Evolutionary conservation across 805 yeast species (phyloP), one percentile per base, ranked within the genome.

Genomic region (Ogataea zsoltii): DNA sequence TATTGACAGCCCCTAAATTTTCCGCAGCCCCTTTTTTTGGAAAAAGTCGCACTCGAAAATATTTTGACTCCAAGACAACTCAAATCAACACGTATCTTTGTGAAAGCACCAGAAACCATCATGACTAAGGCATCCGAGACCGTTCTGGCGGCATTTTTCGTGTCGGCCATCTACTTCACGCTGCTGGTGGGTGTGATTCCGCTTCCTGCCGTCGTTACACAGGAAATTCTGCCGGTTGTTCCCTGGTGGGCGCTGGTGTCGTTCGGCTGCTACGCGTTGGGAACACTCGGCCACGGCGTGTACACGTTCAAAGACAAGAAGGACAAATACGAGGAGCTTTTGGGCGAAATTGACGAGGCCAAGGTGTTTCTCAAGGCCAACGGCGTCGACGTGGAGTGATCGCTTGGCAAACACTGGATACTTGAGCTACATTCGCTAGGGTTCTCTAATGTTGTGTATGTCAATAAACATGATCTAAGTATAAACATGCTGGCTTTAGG

Each of bases 61-160:
- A 29, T 30, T 28, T 16, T 32, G 7, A 33, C 10, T 21, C n/a
- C 25, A 21, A 21, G 25, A 21, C 25, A 21, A 21, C 9, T 21
- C 25, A 21, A 21, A 21, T 21, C 25, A 21, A 9, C 25, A 21
- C 25, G 4, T 16, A 7, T n/a, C 23, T 7, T 15, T 18, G 16
- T 7, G 5, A n/a, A n/a, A n/a, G n/a, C 33, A 10, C 18, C 33
- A 23, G 23, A 10, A 19, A 19, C 28, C 14, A 25, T 31, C 39
- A 83, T 83, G 90, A 81, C 88, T 29, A 82, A 79, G 61, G 86
- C 87, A 44, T 75, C 83, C 17, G 85, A 84, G 57, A 71, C 88
- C 7, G 70, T 69, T 21, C 63, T 75, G 48, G 65, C 76, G 5
- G 51, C 74, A 23, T 72, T 74, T 49, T 68, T 76, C 17, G 56